Evolutionary conservation across 2,329 filamentous ascomycete genomes (phyloP), one percentile per base, ranked within the genome.

Genomic region (Achaetomium macrosporum): DNA sequence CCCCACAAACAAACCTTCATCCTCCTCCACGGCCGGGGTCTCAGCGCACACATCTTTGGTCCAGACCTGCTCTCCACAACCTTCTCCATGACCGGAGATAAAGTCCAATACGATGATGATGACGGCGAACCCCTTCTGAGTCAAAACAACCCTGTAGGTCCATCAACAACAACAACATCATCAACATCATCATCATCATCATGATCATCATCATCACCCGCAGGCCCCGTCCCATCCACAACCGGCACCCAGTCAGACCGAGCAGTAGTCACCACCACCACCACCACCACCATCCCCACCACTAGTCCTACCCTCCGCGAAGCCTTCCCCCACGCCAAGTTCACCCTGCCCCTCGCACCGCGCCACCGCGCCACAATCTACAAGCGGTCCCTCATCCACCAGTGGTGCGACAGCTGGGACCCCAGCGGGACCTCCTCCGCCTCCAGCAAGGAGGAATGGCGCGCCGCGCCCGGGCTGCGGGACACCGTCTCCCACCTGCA

Each of bases 321-420:
- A 5, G 58, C 63, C 3, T 69, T 78, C 10, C 70, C 73, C 0
- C 56, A 73, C 44, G 69, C 73, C 2, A 76, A 73, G 43, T 74
- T 80, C 54, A 62, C 81, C 42, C 78, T 81, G 58, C 77, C 76
- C 2, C 74, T 71, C 0, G 77, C 78, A 0, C 69, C 72, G 2
- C 63, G 64, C 19, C 65, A 63, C 15, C 67, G 71, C 11, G 69
- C 73, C 1, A 68, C 65, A 1, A 62, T 69, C 1, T 74, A 71
- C 60, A 71, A 69, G 5, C 65, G 69, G 9, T 57, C 51, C 50
- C 58, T 67, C 9, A 72, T 69, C 17, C 65, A 70, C 51, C 74
- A 76, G 58, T 77, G 74, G 74, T 76, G 77, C 61, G 71, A 77
- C 61, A 37, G 48, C 33, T 55, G 50, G 53, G 53, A 55, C 47